phyloP scores from a whole-genome alignment of 306 rosid species.

The Senna tora region DNA sequence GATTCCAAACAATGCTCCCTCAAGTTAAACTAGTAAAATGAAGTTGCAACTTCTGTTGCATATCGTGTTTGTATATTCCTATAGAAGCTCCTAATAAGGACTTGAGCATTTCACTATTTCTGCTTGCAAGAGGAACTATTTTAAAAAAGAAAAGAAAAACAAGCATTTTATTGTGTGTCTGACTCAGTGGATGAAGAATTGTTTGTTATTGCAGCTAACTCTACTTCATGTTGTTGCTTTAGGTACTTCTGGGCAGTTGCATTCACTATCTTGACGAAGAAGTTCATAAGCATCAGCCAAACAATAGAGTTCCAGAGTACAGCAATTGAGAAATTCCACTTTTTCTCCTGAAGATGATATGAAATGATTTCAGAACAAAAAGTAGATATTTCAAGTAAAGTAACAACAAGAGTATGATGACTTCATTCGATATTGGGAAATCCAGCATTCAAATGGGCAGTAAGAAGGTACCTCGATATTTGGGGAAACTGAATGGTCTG shows the following conservation, averaged over 20 bases:
- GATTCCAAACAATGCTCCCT: slow-evolving; percentile 57
- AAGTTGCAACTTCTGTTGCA: slow-evolving; percentile 45
- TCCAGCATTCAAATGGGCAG: slow-evolving; percentile 27
- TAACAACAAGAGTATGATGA: slow-evolving; percentile 20
- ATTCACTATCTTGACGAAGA: slow-evolving; percentile 84
- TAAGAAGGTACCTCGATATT: slow-evolving; percentile 58
- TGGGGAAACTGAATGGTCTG: slow-evolving; percentile 53
- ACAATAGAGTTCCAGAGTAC: slow-evolving; percentile 90
- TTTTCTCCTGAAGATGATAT: slow-evolving; percentile 58
- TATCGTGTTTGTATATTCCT: slow-evolving; percentile 19
- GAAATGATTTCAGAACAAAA: slow-evolving; percentile 13
- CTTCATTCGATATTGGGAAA: slow-evolving; percentile 2
- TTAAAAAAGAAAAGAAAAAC: neutral
- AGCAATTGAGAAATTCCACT: slow-evolving; percentile 87
- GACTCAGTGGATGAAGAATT: slow-evolving; percentile 38
- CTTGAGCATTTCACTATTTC: slow-evolving; percentile 36
- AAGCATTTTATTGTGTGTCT: slow-evolving; percentile 40
- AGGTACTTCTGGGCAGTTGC: slow-evolving; percentile 83
- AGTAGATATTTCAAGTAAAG: neutral
- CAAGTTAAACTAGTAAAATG: slow-evolving; percentile 32
- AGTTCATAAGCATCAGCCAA: slow-evolving; percentile 97
- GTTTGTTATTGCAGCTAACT: slow-evolving; percentile 53
- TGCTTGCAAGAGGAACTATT: slow-evolving; percentile 38
- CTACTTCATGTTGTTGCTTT: slow-evolving; percentile 70
- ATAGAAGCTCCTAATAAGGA: slow-evolving; percentile 44